Conservation (phyloP, 768 basidiomycete genomes). For the Lactifluus hygrophoroides region DNA sequence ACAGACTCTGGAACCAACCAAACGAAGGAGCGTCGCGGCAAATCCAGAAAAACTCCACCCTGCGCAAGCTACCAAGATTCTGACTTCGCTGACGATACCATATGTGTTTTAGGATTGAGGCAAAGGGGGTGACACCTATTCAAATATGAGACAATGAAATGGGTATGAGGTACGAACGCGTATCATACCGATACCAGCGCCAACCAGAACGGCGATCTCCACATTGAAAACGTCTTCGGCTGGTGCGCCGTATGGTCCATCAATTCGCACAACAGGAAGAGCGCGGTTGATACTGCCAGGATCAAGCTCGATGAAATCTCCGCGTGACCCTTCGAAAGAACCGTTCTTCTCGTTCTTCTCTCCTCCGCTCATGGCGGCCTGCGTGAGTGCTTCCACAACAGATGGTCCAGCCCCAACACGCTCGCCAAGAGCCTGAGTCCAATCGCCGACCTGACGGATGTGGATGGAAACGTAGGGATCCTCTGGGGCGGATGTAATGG, state of each 20-base stretch:
- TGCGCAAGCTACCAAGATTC: constrained; percentile 67
- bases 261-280: constrained; percentile 68
- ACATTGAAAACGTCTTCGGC: constrained; percentile 83
- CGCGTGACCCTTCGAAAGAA: constrained; percentile 41
- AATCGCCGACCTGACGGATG: constrained; percentile 91
- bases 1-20: constrained; percentile 89
- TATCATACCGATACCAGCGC: constrained; percentile 77
- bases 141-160: neutral
- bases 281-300: constrained; percentile 36
- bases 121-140: constrained; percentile 85
- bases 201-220: constrained; percentile 86
- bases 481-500: constrained; percentile 90
- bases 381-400: constrained; percentile 70
- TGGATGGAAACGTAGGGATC: constrained; percentile 90
- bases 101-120: constrained; percentile 90
- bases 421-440: constrained; percentile 74
- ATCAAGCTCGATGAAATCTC: constrained; percentile 77
- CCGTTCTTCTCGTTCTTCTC: constrained; percentile 47
- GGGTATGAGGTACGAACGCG: constrained; percentile 1
- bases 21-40: constrained; percentile 94
- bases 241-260: constrained; percentile 90
- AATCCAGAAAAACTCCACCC: constrained; percentile 94
- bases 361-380: constrained; percentile 65
- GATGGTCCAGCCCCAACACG: constrained; percentile 76
- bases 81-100: constrained; percentile 87